These are phyloP conservation scores for Xylaria sp. DNA, from an alignment of 2,329 filamentous ascomycete species.

Conservation along the genomic window DNA sequence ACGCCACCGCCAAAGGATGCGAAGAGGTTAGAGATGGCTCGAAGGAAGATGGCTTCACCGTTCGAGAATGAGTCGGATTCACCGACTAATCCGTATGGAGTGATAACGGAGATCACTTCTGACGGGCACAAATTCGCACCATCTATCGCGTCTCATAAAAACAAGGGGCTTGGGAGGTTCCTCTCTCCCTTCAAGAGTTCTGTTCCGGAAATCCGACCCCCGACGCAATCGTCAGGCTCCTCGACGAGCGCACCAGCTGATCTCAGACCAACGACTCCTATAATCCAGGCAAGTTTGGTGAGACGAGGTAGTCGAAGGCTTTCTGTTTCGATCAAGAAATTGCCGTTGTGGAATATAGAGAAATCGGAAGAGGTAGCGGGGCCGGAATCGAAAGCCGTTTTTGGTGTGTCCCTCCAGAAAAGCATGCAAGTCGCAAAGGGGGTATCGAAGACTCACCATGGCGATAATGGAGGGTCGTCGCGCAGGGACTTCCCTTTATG, in stretches of 20 bases:
- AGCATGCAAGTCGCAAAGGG: slow-evolving; percentile 54
- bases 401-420: slow-evolving; percentile 53
- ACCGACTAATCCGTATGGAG: slow-evolving; percentile 37
- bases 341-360: slow-evolving; percentile 49
- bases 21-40: slow-evolving; percentile 45
- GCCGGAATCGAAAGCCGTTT: slow-evolving; percentile 48
- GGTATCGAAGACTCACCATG: slow-evolving; percentile 53
- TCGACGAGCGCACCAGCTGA: slow-evolving; percentile 29
- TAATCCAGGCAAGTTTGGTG: slow-evolving; percentile 47
- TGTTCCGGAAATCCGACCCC: slow-evolving; percentile 41
- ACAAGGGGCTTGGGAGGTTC: slow-evolving; percentile 40
- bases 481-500: slow-evolving; percentile 55
- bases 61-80: slow-evolving; percentile 37
- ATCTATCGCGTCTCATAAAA: slow-evolving; percentile 28
- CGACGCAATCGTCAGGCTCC: slow-evolving; percentile 42
- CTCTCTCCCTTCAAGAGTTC: slow-evolving; percentile 44
- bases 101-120: slow-evolving; percentile 45
- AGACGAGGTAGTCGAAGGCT: slow-evolving; percentile 46
- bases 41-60: slow-evolving; percentile 43
- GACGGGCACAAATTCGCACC: slow-evolving; percentile 20
- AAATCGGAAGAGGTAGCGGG: slow-evolving; percentile 43
- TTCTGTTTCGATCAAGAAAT: slow-evolving; percentile 48
- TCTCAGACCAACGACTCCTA: slow-evolving; percentile 40
- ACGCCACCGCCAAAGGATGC: slow-evolving; percentile 49
- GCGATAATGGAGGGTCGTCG: slow-evolving; percentile 48